Base-by-base conservation (phyloP, 768 basidiomycete species). In the Trametes maxima region DNA sequence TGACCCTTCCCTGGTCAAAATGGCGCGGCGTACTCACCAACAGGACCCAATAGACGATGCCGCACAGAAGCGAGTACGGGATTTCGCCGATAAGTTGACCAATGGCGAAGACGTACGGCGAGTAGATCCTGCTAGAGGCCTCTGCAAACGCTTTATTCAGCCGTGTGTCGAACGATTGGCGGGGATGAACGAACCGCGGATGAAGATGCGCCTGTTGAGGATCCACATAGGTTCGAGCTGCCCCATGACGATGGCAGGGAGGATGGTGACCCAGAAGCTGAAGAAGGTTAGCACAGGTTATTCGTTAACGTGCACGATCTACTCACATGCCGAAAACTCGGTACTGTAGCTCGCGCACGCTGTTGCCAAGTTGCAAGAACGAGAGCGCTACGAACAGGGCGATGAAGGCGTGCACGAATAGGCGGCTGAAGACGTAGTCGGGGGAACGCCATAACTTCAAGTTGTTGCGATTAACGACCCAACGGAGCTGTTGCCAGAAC, bases 221-320 rank as follows among this genome's bases (percentile, higher is more conserved):
- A 95, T 89, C 77, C 91, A 96, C 74, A 89, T 74, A 0, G 94
- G 94, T 73, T 92, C 88, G 47, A 91, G 85, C 70, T 92, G 92
- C 2, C 84, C 76, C 80, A 94, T 89, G 55, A 95, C 77, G 60
- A 94, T 82, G 8, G 89, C 86, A 12, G 90, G 90, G 6, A 90
- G 69, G 42, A 89, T 80, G 35, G 80, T 78, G 50, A 84, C 80
- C 85, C 85, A 88, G 76, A 88, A 88, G 50, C 86, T 88, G 63
- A 6, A 47, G 1, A 39, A 1, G 12, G 46, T 59, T 28, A 53
- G 44, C 24, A 50, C 22, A n/a, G 28, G 19, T 24, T 24, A 35
- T 47, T 40, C 35, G 14, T 24, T 3, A 1, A 28, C 0, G 7
- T 11, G n/a, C 17, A 52, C 40, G 54, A 45, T 3, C 12, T 8